A percentile compares a stretch with the other conserved stretches of the same genome.
phyloP scores from a whole-genome alignment of 805 yeast genomes.

The Yamadazyma olivae region DNA sequence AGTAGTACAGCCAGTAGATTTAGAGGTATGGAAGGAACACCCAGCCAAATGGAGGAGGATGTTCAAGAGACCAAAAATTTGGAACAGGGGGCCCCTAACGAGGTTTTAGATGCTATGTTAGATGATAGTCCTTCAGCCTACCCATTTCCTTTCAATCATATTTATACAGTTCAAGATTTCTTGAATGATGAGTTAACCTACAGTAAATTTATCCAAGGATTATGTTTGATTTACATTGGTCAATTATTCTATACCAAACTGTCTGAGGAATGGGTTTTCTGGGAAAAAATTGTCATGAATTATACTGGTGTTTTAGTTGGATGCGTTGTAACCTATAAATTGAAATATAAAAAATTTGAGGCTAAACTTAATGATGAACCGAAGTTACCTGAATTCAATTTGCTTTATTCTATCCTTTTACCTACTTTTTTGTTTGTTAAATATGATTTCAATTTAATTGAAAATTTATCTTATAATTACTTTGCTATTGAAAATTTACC shows the following conservation, averaged over 20 bases:
- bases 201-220: slow-evolving; percentile 28
- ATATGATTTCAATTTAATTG: slow-evolving; percentile 10
- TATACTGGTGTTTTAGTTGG: slow-evolving; percentile 29
- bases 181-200: slow-evolving; percentile 31
- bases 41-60: slow-evolving; percentile 4
- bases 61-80: background rate
- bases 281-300: slow-evolving; percentile 29
- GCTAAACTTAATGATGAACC: slow-evolving; percentile 15
- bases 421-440: slow-evolving; percentile 26
- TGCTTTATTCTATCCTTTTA: slow-evolving; percentile 30
- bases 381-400: slow-evolving; percentile 35
- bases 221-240: slow-evolving; percentile 24
- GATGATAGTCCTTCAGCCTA: slow-evolving; percentile 15
- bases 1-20: slow-evolving; percentile 6
- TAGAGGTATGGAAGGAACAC: slow-evolving; percentile 1
- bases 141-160: slow-evolving; percentile 21
- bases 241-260: slow-evolving; percentile 29
- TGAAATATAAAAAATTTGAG: slow-evolving; percentile 14
- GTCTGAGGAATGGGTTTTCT: slow-evolving; percentile 15
- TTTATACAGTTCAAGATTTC: slow-evolving; percentile 36
- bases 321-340: slow-evolving; percentile 23
- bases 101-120: no score
- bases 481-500: slow-evolving; percentile 29
- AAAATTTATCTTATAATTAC: slow-evolving; percentile 34
- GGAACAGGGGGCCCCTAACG: background rate